Evolutionary conservation across 2,329 filamentous ascomycete species (phyloP), one percentile per base, ranked within the genome.

Genomic region (Calonectria pseudoturangicola): DNA sequence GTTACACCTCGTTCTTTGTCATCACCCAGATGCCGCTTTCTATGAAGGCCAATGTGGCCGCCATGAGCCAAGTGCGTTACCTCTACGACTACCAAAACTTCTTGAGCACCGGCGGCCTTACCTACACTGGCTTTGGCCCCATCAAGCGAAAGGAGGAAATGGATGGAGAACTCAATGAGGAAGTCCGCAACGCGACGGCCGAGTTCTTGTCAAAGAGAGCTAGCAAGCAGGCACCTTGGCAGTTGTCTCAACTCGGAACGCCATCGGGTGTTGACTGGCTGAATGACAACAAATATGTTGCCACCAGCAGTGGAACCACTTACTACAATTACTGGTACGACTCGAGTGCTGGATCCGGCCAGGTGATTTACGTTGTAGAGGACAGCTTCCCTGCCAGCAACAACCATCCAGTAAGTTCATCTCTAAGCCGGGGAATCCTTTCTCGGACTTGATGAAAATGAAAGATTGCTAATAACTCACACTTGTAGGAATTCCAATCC

Each of bases 71-170:
- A 21, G 62, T 65, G 18, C 62, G 62, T 28, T 65, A 65, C 28
- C 30, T 65, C n/a, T 65, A 65, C 43, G 43, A 65, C 43, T 65
- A 65, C 62, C 62, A 65, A 21, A 65, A 65, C n/a, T 65, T 65
- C 28, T 7, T 65, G 43, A 47, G n/a, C 5, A 65, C 62, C 13
- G 54, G 54, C n/a, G 45, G 45, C 10, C 12, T 50, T 41, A 65
- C 62, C 1, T 65, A 36, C 12, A n/a, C 33, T 13, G 13, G 28
- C 16, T 65, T 65, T 10, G 62, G 62, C 30, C 45, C 41, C 28
- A 8, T 65, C 4, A 45, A 45, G 5, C 62, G 62, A 15, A 36
- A 36, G 9, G 54, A 60, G 54, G 21, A 13, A 7, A 60, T 60
- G 36, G 54, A 60, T 1, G 21, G 25, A n/a, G 45, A n/a, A 1